phyloP scores from a whole-genome alignment of 2,329 filamentous ascomycete species.

The Plenodomus biglobosus region DNA sequence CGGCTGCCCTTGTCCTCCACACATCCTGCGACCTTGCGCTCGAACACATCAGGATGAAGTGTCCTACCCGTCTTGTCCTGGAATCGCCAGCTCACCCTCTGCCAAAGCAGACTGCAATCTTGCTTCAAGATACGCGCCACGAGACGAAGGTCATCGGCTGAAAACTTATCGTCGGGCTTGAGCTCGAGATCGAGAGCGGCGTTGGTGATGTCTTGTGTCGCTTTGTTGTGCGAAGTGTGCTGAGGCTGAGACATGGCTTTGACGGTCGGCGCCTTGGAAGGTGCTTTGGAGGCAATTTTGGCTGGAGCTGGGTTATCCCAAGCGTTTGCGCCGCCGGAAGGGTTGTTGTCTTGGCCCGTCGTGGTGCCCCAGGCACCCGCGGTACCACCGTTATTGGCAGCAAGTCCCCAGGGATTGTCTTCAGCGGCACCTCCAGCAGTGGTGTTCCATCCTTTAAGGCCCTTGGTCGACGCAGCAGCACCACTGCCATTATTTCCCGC shows the following conservation, averaged over 20 bases:
- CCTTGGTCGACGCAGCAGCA: neutral
- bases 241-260: neutral
- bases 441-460: neutral
- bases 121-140: constrained; percentile 49
- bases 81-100: constrained; percentile 51
- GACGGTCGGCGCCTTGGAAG: neutral
- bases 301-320: neutral
- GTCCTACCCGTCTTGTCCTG: constrained; percentile 53
- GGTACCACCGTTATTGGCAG: neutral
- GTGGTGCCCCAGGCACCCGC: neutral
- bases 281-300: constrained; percentile 5
- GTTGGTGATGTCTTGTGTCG: neutral
- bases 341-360: neutral
- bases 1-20: constrained; percentile 11
- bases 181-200: constrained; percentile 21
- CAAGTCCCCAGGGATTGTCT: neutral
- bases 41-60: constrained; percentile 48
- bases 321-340: neutral
- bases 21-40: constrained; percentile 44
- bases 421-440: neutral
- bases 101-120: constrained; percentile 51
- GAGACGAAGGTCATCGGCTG: constrained; percentile 41
- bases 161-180: constrained; percentile 33
- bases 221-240: neutral
- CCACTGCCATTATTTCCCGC: neutral